Evolutionary conservation across 495 filamentous ascomycete species (phyloP).

Genomic region (Bathelium albidoporum): DNA sequence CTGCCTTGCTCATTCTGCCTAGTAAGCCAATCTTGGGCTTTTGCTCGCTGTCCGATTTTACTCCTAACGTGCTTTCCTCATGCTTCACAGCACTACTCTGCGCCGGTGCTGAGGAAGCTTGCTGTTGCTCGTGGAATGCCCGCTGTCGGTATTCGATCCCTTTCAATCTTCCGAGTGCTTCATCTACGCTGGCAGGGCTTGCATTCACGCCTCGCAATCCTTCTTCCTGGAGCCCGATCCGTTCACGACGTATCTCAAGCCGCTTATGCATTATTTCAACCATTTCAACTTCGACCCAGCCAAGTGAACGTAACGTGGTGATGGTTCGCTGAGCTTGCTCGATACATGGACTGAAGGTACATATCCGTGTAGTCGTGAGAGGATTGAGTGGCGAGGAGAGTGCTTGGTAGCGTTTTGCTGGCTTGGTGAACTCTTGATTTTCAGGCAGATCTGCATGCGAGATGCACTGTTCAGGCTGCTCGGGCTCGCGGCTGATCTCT

Average conservation of each 20-base stretch:
- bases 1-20: slow-evolving; percentile 10
- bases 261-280: slow-evolving; percentile 68
- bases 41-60: slow-evolving; percentile 16
- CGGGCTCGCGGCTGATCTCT: no score
- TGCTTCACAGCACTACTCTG: slow-evolving; percentile 17
- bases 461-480: background rate
- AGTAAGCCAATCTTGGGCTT: slow-evolving; percentile 3
- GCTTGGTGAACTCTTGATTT: background rate
- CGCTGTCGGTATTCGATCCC: slow-evolving; percentile 59
- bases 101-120: slow-evolving; percentile 19
- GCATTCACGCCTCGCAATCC: slow-evolving; percentile 47
- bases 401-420: background rate
- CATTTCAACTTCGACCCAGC: slow-evolving; percentile 90
- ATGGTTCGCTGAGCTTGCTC: slow-evolving; percentile 86
- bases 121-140: slow-evolving; percentile 38
- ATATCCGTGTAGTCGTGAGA: slow-evolving; percentile 56
- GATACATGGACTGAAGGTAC: slow-evolving; percentile 92
- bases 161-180: slow-evolving; percentile 60
- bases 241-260: slow-evolving; percentile 72
- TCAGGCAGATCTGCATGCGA: background rate
- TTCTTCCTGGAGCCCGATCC: slow-evolving; percentile 54
- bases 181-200: slow-evolving; percentile 58
- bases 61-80: slow-evolving; percentile 12
- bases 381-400: slow-evolving; percentile 64
- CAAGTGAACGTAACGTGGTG: slow-evolving; percentile 59